Evolutionary conservation across 352 stramenopile species (phyloP), one percentile per base, ranked within the genome.

Genomic region (Phytophthora tentaculata): DNA sequence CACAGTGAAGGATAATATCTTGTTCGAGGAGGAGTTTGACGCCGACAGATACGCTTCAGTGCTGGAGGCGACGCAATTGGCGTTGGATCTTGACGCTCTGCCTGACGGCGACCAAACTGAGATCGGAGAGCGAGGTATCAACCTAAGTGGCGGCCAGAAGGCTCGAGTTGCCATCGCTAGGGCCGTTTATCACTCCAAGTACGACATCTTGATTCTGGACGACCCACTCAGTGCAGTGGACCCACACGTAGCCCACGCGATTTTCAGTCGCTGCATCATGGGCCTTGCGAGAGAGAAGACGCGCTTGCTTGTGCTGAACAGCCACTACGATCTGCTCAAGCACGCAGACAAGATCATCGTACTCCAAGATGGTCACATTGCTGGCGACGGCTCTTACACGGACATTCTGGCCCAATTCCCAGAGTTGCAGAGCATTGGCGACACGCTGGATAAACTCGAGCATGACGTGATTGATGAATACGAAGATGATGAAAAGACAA

Each of bases 121-220:
- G 73, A 98, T 99, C 54, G 96, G 95, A 6, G 96, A 98, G 74
- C 94, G 94, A 48, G 97, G 97, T 0, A 93, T 99, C 28, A 99
- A 97, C 45, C 64, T 99, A 2, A 96, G 76, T 14, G 96, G 96
- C 16, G 96, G 96, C 1, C 95, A 99, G 71, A 98, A 98, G 71
- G 77, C 76, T 9, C 78, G 92, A 19, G 81, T 98, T 14, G 78
- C 77, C 2, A 77, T 98, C 8, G 95, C 95, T n/a, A 67, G 95
- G 16, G 89, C 86, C 10, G 79, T 98, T 29, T 98, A 98, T 73
- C 74, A 45, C 96, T 65, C 58, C 2, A 67, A 90, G 51, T 81
- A 67, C 29, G 74, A 75, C 24, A 65, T 83, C 17, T 92, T 94
- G 69, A 63, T 84, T 43, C 48, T 83, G 37, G 77, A 84, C 17